Conservation (phyloP, 805 yeast genomes). For the Starmerella riodocensis region DNA sequence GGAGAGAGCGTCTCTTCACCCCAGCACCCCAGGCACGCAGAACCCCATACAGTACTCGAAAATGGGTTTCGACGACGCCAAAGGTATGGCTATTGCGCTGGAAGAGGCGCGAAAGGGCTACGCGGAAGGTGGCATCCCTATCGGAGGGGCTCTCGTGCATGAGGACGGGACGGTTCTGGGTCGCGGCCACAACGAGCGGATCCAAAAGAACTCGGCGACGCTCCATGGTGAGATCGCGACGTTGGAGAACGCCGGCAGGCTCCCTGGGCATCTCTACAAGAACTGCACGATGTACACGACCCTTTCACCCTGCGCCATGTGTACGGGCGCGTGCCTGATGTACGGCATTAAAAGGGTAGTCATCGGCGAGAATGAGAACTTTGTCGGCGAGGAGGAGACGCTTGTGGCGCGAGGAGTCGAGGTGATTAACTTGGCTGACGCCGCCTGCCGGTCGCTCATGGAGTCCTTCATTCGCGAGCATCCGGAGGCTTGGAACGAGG, state of each 20-base stretch:
- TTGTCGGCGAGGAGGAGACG: conserved; percentile 71
- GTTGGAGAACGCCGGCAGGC: conserved; percentile 79
- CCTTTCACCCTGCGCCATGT: conserved; percentile 87
- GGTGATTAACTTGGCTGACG: conserved; percentile 26
- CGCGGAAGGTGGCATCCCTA: conserved; percentile 84
- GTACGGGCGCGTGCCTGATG: conserved; percentile 82
- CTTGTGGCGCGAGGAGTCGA: conserved; percentile 50
- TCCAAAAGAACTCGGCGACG: conserved; percentile 72
- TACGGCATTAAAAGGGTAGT: conserved; percentile 83
- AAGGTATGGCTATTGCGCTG: conserved; percentile 24
- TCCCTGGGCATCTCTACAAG: conserved; percentile 65
- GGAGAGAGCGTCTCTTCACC: too few species aligned
- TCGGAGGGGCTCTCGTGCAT: conserved; percentile 62
- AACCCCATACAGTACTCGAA: background rate
- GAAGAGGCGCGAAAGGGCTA: conserved; percentile 32
- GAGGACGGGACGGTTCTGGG: conserved; percentile 75
- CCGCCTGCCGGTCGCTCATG: conserved; percentile 47
- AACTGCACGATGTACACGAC: conserved; percentile 86
- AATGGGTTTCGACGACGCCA: conserved; percentile 19
- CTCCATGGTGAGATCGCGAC: conserved; percentile 89
- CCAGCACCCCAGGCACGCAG: too few species aligned
- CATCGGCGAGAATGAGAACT: conserved; percentile 76
- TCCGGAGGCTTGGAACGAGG: conserved; percentile 31
- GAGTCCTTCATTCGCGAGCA: conserved; percentile 51
- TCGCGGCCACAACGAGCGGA: conserved; percentile 78